phyloP scores from a whole-genome alignment of 441 rosid genomes.

The Brassica hybrid region DNA sequence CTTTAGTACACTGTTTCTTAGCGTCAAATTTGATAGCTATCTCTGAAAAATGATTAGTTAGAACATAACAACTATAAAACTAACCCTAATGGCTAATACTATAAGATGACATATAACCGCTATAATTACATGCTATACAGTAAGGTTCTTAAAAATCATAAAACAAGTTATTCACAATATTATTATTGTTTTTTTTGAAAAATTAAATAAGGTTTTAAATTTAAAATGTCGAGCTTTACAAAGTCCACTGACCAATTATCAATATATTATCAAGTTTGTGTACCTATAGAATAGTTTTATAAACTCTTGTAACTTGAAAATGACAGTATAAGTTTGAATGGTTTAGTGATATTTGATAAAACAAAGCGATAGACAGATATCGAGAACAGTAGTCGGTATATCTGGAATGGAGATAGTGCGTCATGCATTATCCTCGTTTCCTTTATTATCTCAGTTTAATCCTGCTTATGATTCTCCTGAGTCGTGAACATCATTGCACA shows the following conservation, averaged over 20 bases:
- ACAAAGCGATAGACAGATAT: constrained; percentile 11
- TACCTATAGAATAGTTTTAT: not conserved
- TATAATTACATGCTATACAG: not conserved
- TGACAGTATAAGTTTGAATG: not conserved
- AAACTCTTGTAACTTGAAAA: constrained; percentile 1
- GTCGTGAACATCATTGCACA: constrained; percentile 26
- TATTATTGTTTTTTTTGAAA: not conserved
- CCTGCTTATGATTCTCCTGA: constrained; percentile 19
- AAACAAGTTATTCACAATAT: not conserved
- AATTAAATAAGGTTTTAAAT: not conserved
- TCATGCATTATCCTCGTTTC: constrained; percentile 41
- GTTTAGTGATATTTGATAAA: no score
- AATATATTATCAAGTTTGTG: not conserved
- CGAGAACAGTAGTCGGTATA: constrained; percentile 9
- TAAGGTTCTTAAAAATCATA: not conserved
- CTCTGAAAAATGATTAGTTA: not conserved
- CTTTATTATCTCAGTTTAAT: constrained; percentile 24
- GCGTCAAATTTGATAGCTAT: not conserved
- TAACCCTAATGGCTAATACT: not conserved
- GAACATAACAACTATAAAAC: constrained; percentile 1
- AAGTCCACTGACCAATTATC: not conserved
- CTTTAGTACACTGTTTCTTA: no score
- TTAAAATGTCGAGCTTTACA: constrained; percentile 3
- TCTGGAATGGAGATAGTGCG: constrained; percentile 39
- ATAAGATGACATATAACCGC: not conserved